Evolutionary conservation across 2,329 filamentous ascomycete species (phyloP), one percentile per base, ranked within the genome.

Genomic region (Neofusicoccum ribis): DNA sequence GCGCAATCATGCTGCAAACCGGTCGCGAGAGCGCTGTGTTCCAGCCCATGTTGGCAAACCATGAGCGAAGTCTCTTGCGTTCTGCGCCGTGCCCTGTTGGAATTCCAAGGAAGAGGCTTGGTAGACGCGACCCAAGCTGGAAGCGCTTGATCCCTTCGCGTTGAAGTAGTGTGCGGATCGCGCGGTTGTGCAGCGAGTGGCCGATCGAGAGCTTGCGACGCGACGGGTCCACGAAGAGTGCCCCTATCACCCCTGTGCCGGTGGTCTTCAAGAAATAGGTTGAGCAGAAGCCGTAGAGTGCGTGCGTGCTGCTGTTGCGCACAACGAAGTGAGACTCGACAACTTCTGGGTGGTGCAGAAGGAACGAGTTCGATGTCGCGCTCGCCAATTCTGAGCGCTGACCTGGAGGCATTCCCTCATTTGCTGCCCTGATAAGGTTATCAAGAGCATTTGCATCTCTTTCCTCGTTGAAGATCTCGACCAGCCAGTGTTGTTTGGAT

Each of bases 41-140:
- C 93, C 93, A 97, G 14, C 94, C 93, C 52, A 93, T 85, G 69
- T 89, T 91, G n/a, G 89, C 87, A 75, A 97, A 97, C 93, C 93
- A 98, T 51, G 86, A 85, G n/a, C 87, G 83, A 23, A 88, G 76
- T 56, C 83, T 82, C 73, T 87, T 88, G 15, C 85, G 82, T 70
- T 89, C 87, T 3, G 83, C 79, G 2, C 81, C 80, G 50, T 91
- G 87, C 5, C 80, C 83, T n/a, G 85, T 88, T 0, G 93, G 93
- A 9, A 97, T 91, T 0, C 93, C 94, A 0, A 92, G 86, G 72
- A 93, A 97, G 27, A 96, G 87, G n/a, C 89, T 91, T 0, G 93
- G 93, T 39, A 96, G 87, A 1, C 89, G 85, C 46, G 88, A 88
- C 1, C 93, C 94, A 0, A 97, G 85, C 74, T 96, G 93, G 39